These are phyloP conservation scores for Citropsis articulata DNA, from an alignment of 345 rosid species.

Conservation along the genomic window DNA sequence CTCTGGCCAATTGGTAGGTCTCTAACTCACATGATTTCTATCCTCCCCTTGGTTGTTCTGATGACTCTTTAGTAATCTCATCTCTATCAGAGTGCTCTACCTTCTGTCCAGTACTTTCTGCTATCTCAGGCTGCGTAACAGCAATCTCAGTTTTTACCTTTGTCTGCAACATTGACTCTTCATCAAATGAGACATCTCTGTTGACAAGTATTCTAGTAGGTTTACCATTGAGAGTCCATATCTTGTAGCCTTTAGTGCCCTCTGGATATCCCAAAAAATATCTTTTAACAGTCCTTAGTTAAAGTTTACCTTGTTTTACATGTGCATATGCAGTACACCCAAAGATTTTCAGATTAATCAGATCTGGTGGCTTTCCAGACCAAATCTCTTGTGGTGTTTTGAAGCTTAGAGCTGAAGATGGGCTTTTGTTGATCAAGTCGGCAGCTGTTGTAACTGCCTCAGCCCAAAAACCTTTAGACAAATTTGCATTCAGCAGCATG, in stretches of 20 bases:
- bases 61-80: accelerated
- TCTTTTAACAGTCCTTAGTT: not conserved
- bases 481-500: accelerated
- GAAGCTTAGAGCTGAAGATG: accelerated
- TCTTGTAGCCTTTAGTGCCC: accelerated
- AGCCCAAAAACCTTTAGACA: not conserved
- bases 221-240: accelerated
- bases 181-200: no score
- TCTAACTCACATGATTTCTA: no score
- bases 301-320: not conserved
- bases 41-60: accelerated
- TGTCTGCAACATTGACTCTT: no score
- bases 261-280: no score
- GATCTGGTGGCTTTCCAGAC: not conserved
- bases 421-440: not conserved
- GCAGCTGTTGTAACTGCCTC: not conserved
- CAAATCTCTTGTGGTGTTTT: not conserved
- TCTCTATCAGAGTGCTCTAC: no score
- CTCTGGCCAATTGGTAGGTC: no score
- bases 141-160: no score
- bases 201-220: no score
- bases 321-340: not conserved
- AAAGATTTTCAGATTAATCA: not conserved
- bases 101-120: no score
- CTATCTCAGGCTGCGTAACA: accelerated